Base-by-base conservation (phyloP, 1,284 basidiomycete genomes). In the Moesziomyces globuligerus region DNA sequence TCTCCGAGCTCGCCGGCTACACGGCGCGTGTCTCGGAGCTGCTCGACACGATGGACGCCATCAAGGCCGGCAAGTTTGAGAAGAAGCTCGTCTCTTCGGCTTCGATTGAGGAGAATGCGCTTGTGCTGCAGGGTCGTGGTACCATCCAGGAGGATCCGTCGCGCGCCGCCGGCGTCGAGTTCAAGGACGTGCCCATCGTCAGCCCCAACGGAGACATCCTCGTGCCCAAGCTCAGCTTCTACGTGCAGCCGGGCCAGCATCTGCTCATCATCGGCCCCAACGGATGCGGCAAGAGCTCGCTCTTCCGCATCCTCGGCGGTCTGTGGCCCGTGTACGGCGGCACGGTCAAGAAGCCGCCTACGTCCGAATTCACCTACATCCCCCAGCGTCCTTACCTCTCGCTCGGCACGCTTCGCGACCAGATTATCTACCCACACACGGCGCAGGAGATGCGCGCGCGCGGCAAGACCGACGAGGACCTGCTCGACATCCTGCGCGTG, bases 291-390 rank as follows among this genome's bases (percentile, higher is more conserved):
- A 82, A 82, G 72, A 76, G 73, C 58, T 80, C 77, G n/a, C 75
- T 98, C 47, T 97, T 96, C 87, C 89, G 95, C 24, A 96, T 98
- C 60, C 86, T 98, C 3, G 95, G 94, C 38, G 95, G 94, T 18
- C 87, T 98, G 7, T 98, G 95, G 94, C 94, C 95, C 1, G 91
- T 97, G 4, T 96, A 97, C 78, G 95, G 89, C 85, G 95, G 95
- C 0, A 86, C 88, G 11, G 93, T 98, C n/a, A 89, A 90, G 76
- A 98, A 98, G 83, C 95, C 95, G 0, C 88, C 90, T 17, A 90
- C 92, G 7, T 87, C 88, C 8, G 89, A 94, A 61, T 98, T 98
- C 83, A 92, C 94, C 44, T 88, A 98, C 67, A 96, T 98, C 71
- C 95, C 95, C 17, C 95, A 98, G 81, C 87, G 95, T 40, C 95